Conservation (phyloP, 2,329 filamentous ascomycete genomes). For the Colletotrichum sp. region DNA sequence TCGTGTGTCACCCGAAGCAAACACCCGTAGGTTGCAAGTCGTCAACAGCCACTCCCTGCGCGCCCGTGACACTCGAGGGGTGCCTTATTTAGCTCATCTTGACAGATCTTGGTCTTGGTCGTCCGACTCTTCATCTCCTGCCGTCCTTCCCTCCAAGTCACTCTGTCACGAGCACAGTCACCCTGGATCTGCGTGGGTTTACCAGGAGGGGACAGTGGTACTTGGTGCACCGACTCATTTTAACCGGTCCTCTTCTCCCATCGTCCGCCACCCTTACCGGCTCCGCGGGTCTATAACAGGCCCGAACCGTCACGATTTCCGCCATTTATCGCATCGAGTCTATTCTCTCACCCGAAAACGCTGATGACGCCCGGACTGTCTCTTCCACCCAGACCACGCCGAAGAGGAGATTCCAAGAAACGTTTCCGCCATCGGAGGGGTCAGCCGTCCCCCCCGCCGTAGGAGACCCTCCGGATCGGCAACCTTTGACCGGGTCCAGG, state of each 20-base stretch:
- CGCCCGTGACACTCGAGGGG: background rate
- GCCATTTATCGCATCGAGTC: constrained; percentile 56
- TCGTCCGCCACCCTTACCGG: constrained; percentile 22
- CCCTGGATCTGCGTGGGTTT: constrained; percentile 1
- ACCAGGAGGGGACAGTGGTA: constrained; percentile 3
- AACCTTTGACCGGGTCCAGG: constrained; percentile 25
- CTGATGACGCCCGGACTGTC: constrained; percentile 38
- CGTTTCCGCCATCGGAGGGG: constrained; percentile 33
- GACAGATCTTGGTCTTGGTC: background rate
- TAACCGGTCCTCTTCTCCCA: background rate
- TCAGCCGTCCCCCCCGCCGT: constrained; percentile 22
- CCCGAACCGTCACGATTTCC: constrained; percentile 53
- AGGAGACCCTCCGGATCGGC: constrained; percentile 25
- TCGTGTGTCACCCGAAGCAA: background rate
- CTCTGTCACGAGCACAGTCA: background rate
- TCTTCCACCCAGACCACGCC: constrained; percentile 35
- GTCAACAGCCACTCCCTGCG: background rate
- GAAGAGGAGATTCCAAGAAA: constrained; percentile 41
- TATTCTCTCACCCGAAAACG: constrained; percentile 52
- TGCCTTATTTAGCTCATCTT: constrained; percentile 16
- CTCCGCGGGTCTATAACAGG: constrained; percentile 37
- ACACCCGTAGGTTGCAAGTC: background rate
- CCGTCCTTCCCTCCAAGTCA: constrained; percentile 11
- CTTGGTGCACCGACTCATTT: constrained; percentile 7
- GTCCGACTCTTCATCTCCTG: background rate